These are phyloP conservation scores for Funneliformis caledonium DNA, from an alignment of 371 early-diverging fungal genomes.

Conservation along the genomic window DNA sequence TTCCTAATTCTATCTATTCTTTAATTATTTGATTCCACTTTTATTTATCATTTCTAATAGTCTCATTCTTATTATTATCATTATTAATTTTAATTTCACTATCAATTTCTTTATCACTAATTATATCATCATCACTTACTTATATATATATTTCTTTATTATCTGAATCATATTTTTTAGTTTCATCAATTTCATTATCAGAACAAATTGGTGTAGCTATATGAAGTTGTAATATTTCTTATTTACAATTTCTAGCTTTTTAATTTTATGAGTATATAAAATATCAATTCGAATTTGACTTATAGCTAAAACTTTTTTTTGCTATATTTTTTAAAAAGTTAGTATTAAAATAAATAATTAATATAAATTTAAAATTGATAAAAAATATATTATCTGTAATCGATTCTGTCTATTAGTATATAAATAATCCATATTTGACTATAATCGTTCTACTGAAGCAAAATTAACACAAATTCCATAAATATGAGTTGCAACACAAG, in stretches of 20 bases:
- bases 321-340: not conserved
- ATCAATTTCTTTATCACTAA: not conserved
- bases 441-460: not conserved
- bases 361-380: not conserved
- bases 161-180: not conserved
- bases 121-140: not conserved
- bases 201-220: not conserved
- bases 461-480: not conserved
- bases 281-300: conserved; percentile 3
- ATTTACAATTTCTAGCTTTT: not conserved
- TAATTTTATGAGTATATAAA: not conserved
- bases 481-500: not conserved
- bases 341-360: not conserved
- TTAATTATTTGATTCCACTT: not conserved
- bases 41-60: not conserved
- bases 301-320: conserved; percentile 9
- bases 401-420: conserved; percentile 2
- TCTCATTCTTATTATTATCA: not conserved
- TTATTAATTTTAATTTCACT: too few species aligned
- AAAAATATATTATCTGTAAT: not conserved
- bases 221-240: not conserved
- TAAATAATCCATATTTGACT: not conserved
- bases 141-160: not conserved
- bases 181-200: not conserved
- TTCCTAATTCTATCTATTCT: not conserved